Evolutionary conservation across 257 asterid genomes (phyloP), one percentile per base, ranked within the genome.

Genomic region (Nicotiana undulata): DNA sequence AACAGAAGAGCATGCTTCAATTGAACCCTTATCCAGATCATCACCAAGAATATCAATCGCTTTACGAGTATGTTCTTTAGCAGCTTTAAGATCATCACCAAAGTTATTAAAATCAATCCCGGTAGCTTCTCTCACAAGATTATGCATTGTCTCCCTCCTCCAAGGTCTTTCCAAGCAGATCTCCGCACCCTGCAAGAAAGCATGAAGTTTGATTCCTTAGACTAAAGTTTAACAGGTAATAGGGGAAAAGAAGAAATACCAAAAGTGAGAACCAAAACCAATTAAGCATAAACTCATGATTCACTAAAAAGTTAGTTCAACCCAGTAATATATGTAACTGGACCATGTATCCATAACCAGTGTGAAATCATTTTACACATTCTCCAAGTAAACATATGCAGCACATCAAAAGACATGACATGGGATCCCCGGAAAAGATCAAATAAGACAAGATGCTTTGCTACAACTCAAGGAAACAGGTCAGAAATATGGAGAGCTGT

Each of bases 101-200:
- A 91, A 90, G 84, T 82, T 44, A 58, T 68, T 77, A 87, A 93
- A 95, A 82, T 93, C 97, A 82, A 95, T 91, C 79, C 97, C 92
- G 2, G 93, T 90, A 70, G 93, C 93, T 87, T 95, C 97, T 90
- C 89, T 88, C 83, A 95, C 99, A 67, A 95, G 98, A 90, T 90
- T 88, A 81, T 93, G 97, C 99, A 95, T 95, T 79, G 99, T 90
- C 83, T 93, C 99, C 88, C 93, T 91, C 91, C 97, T 95, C 97
- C 98, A 95, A 63, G 98, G 99, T 86, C 92, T 91, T 90, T 92
- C 96, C 87, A 95, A 90, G 87, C 91, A 89, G 85, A 95, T 92
- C 87, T 89, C 97, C 68, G 68, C 85, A 82, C 97, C 98, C 98
- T 95, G 83, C 85, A 68, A 84, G 79, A 61, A 78, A 81, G 68